phyloP scores from a whole-genome alignment of 148 eudicot genomes.

The Polygonum aviculare region DNA sequence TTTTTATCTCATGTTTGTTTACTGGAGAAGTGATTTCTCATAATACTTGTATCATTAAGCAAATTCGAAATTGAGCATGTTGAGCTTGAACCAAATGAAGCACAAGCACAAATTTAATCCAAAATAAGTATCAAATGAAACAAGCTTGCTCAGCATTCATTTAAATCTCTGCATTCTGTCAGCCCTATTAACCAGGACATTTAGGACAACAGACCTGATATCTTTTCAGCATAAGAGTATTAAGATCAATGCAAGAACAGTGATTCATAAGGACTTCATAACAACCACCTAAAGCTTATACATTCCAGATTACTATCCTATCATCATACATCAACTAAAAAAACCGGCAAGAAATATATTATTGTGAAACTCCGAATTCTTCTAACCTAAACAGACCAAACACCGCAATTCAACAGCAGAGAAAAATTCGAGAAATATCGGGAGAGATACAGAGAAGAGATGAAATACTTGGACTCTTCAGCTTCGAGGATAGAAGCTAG shows the following conservation, averaged over 20 bases:
- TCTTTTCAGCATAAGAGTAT: not conserved
- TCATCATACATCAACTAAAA: too few species aligned
- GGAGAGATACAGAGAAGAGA: not conserved
- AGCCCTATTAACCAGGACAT: not conserved
- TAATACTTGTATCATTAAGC: not conserved
- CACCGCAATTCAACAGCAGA: not conserved
- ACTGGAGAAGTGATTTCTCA: not conserved
- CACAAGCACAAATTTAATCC: too few species aligned
- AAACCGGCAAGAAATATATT: too few species aligned
- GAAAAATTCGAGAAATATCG: not conserved
- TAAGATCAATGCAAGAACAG: not conserved
- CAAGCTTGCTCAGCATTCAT: not conserved
- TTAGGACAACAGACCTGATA: not conserved
- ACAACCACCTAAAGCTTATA: too few species aligned
- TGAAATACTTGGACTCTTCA: constrained; percentile 59
- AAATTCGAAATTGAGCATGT: not conserved
- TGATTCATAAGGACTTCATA: too few species aligned
- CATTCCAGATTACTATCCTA: too few species aligned
- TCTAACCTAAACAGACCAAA: not conserved
- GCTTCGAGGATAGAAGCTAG: constrained; percentile 73
- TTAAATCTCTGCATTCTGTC: not conserved
- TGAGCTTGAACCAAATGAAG: not conserved
- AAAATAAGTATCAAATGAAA: not conserved
- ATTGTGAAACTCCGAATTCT: not conserved
- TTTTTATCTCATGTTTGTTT: not conserved